These are phyloP conservation scores for Coemansia sp. DNA, from an alignment of 192 early-diverging fungal species.

Conservation along the genomic window DNA sequence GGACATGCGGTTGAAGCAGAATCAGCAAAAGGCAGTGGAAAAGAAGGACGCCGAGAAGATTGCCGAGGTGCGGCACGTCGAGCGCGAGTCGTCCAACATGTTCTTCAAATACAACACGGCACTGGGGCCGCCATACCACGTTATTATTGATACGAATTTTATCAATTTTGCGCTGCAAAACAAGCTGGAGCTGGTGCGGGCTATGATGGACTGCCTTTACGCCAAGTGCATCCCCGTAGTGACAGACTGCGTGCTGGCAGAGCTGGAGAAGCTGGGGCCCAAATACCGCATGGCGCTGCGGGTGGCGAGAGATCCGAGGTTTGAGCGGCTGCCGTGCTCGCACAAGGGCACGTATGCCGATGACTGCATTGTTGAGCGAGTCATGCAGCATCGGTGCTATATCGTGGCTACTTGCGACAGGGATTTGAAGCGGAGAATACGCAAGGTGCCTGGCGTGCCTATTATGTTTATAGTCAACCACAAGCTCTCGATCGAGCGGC, in stretches of 20 bases:
- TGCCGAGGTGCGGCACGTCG: constrained; percentile 27
- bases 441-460: constrained; percentile 95
- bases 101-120: constrained; percentile 98
- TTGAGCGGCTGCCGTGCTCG: constrained; percentile 92
- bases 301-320: constrained; percentile 96
- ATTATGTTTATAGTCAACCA: constrained; percentile 94
- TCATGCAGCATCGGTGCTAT: constrained; percentile 95
- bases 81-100: constrained; percentile 55
- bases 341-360: constrained; percentile 99
- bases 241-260: constrained; percentile 98
- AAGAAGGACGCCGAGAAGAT: constrained; percentile 6
- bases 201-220: constrained; percentile 99
- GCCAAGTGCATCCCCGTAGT: constrained; percentile 98
- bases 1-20: constrained; percentile 81
- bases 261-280: constrained; percentile 96
- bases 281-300: constrained; percentile 94
- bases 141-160: constrained; percentile 98
- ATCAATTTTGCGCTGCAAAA: constrained; percentile 99
- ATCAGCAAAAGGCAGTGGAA: constrained; percentile 46
- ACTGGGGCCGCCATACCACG: constrained; percentile 94
- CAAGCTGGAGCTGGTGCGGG: constrained; percentile 93
- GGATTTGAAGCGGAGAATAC: constrained; percentile 92
- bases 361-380: constrained; percentile 94
- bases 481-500: constrained; percentile 92
- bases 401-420: constrained; percentile 99